phyloP scores from a whole-genome alignment of 2,329 filamentous ascomycete species.

The Cadophora sp. region DNA sequence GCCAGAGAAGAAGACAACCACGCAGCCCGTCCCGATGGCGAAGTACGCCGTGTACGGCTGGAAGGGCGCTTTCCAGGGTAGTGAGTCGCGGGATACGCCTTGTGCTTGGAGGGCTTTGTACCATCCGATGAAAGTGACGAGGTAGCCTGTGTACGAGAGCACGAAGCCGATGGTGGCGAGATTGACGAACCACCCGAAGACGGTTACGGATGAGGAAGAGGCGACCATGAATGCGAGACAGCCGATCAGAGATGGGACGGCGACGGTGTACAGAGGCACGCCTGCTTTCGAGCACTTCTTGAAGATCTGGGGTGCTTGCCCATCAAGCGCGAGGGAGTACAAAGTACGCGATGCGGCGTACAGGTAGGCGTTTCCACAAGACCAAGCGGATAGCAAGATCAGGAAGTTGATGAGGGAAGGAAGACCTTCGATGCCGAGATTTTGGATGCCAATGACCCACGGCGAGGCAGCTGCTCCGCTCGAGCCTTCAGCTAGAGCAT shows the following conservation, averaged over 20 bases:
- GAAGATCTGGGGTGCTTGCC: constrained; percentile 22
- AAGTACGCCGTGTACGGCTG: constrained; percentile 21
- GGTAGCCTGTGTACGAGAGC: constrained; percentile 18
- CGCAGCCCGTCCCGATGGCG: constrained; percentile 16
- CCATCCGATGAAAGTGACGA: constrained; percentile 23
- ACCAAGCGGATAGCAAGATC: constrained; percentile 20
- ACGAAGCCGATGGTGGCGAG: constrained; percentile 26
- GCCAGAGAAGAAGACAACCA: constrained; percentile 14
- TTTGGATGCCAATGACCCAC: constrained; percentile 22
- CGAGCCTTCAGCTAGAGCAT: constrained; percentile 13
- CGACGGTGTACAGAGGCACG: constrained; percentile 20
- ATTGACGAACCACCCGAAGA: constrained; percentile 25
- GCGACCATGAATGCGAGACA: constrained; percentile 24
- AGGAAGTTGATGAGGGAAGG: constrained; percentile 22
- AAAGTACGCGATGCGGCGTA: constrained; percentile 24
- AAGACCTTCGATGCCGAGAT: constrained; percentile 16
- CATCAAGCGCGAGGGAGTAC: constrained; percentile 22
- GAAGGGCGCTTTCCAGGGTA: constrained; percentile 24
- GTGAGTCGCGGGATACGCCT: constrained; percentile 19
- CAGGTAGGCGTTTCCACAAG: constrained; percentile 24
- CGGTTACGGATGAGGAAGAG: constrained; percentile 10
- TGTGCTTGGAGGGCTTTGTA: constrained; percentile 20
- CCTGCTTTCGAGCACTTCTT: constrained; percentile 22
- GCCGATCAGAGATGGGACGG: constrained; percentile 12
- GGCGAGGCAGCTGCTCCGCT: constrained; percentile 19